Evolutionary conservation across 257 asterid genomes (phyloP).

Genomic region (Solanum sparsipilum): DNA sequence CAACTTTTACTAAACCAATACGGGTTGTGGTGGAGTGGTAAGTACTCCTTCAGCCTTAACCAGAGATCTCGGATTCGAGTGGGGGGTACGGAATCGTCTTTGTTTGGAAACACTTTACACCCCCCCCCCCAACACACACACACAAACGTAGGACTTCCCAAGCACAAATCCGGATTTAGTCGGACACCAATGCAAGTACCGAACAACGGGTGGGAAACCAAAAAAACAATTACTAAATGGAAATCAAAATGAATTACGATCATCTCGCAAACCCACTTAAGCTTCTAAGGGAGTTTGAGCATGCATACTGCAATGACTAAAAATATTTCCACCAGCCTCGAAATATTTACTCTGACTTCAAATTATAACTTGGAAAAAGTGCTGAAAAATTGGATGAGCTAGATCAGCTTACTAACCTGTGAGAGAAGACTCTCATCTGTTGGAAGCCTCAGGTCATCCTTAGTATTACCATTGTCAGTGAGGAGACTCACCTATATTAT

Average conservation of each 20-base stretch:
- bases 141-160: neutral
- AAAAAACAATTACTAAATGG: neutral
- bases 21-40: neutral
- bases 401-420: conserved; percentile 31
- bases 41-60: neutral
- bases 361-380: neutral
- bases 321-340: neutral
- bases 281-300: neutral
- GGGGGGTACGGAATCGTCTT: neutral
- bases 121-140: no score
- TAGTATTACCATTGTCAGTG: conserved; percentile 72
- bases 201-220: neutral
- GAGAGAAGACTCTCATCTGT: conserved; percentile 59
- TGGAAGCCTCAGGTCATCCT: conserved; percentile 89
- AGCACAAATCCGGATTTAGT: neutral
- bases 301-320: neutral
- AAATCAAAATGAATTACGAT: neutral
- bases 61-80: neutral
- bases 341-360: neutral
- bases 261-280: neutral
- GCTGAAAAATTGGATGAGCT: neutral
- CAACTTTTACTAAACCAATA: neutral
- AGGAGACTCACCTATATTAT: conserved; percentile 62
- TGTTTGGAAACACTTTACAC: neutral
- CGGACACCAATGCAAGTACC: neutral